Conservation (phyloP, 1,284 basidiomycete species). For the Sporisorium sorghi region DNA sequence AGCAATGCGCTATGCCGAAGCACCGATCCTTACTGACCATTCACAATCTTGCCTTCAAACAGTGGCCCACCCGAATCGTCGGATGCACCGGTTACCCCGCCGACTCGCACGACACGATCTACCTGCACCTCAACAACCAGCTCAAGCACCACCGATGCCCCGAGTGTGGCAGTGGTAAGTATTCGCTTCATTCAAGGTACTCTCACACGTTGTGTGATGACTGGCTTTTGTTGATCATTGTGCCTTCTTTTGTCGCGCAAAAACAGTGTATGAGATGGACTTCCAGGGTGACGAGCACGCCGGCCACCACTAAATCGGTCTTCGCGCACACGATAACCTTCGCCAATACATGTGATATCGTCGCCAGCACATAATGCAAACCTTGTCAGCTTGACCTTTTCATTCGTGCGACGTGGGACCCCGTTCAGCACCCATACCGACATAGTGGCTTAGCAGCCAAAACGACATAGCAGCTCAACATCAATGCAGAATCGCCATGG, state of each 20-base stretch:
- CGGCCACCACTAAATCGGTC: conserved; percentile 49
- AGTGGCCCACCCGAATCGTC: conserved; percentile 63
- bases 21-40: background rate
- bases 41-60: background rate
- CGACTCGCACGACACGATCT: conserved; percentile 68
- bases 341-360: conserved; percentile 16
- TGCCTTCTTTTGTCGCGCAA: background rate
- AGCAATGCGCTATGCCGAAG: background rate
- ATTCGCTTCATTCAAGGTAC: too few relatives aligned
- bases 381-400: conserved; percentile 18
- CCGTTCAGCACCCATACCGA: background rate
- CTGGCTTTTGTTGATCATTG: background rate
- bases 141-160: conserved; percentile 65
- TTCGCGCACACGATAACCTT: background rate
- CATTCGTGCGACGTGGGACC: background rate
- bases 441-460: too few relatives aligned
- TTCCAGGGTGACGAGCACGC: conserved; percentile 55
- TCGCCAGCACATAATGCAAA: conserved; percentile 31
- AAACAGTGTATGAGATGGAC: conserved; percentile 61
- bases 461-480: too few relatives aligned
- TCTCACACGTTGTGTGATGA: background rate
- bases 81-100: conserved; percentile 68
- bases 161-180: conserved; percentile 67
- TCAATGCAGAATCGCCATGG: too few relatives aligned
- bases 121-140: conserved; percentile 62